Conservation (phyloP, 768 basidiomycete species). For the Leucocoprinus sp. region DNA sequence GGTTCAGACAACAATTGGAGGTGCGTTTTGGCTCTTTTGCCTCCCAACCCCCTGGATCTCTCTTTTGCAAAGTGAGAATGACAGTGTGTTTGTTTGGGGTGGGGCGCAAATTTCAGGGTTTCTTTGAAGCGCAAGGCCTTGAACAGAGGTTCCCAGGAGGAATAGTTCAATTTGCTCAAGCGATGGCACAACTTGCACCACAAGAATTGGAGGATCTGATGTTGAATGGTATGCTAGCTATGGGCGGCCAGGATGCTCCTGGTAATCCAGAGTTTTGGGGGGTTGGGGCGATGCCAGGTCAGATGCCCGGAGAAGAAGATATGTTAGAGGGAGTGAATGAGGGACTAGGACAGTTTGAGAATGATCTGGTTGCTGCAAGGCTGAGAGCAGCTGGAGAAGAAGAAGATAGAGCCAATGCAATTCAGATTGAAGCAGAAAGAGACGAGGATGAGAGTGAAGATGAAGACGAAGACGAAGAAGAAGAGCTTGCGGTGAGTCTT, state of each 20-base stretch:
- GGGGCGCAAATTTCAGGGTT: too few relatives aligned
- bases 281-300: slow-evolving; percentile 40
- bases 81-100: too few relatives aligned
- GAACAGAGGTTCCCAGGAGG: slow-evolving; percentile 56
- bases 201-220: slow-evolving; percentile 57
- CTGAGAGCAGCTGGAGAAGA: slow-evolving; percentile 19
- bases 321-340: slow-evolving; percentile 7
- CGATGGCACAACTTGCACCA: slow-evolving; percentile 43
- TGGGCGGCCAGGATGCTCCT: slow-evolving; percentile 27
- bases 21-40: slow-evolving; percentile 20
- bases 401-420: too few relatives aligned
- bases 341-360: slow-evolving; percentile 5
- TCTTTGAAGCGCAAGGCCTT: slow-evolving; percentile 51
- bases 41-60: too few relatives aligned
- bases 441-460: slow-evolving; percentile 33
- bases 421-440: slow-evolving; percentile 12
- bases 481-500: slow-evolving; percentile 38
- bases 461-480: slow-evolving; percentile 29
- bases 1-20: slow-evolving; percentile 49
- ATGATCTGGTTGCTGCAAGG: slow-evolving; percentile 8
- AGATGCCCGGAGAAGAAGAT: slow-evolving; percentile 23
- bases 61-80: too few relatives aligned
- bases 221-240: slow-evolving; percentile 30
- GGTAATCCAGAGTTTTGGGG: slow-evolving; percentile 6
- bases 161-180: slow-evolving; percentile 53